These are phyloP conservation scores for Ampelocalamus luodianensis DNA, from an alignment of 176 grass and related monocot genomes.

Conservation along the genomic window DNA sequence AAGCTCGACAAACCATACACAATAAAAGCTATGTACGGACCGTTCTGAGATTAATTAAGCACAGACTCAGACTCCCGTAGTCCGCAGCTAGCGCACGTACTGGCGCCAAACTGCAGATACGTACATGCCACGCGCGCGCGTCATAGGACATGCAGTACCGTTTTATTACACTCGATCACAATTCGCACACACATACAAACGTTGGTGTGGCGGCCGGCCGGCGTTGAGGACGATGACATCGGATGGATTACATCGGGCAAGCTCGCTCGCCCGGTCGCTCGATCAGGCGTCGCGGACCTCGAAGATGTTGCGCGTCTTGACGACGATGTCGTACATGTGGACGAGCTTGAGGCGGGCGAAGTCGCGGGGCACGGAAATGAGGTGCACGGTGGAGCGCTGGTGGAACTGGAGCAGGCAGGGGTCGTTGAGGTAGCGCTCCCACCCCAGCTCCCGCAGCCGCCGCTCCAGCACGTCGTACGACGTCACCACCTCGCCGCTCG, in stretches of 20 bases:
- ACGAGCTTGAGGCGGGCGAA: conserved; percentile 67
- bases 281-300: conserved; percentile 74
- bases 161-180: background rate
- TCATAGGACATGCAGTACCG: background rate
- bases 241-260: background rate
- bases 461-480: conserved; percentile 72
- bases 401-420: conserved; percentile 84
- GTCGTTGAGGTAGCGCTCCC: conserved; percentile 71
- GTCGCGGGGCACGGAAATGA: conserved; percentile 78
- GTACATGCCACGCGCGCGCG: background rate
- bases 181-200: background rate
- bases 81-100: background rate
- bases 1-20: conserved; percentile 29
- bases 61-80: background rate
- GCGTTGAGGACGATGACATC: background rate
- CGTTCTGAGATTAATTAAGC: background rate
- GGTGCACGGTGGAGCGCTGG: conserved; percentile 74
- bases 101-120: background rate
- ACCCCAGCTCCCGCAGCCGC: conserved; percentile 63
- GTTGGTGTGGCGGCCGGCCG: background rate
- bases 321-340: conserved; percentile 92
- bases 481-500: conserved; percentile 69
- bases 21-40: background rate
- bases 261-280: background rate
- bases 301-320: conserved; percentile 85